Evolutionary conservation across 225 moss, liverwort and hornwort species (phyloP), one percentile per base, ranked within the genome.

Genomic region (Takakia lepidozioides): DNA sequence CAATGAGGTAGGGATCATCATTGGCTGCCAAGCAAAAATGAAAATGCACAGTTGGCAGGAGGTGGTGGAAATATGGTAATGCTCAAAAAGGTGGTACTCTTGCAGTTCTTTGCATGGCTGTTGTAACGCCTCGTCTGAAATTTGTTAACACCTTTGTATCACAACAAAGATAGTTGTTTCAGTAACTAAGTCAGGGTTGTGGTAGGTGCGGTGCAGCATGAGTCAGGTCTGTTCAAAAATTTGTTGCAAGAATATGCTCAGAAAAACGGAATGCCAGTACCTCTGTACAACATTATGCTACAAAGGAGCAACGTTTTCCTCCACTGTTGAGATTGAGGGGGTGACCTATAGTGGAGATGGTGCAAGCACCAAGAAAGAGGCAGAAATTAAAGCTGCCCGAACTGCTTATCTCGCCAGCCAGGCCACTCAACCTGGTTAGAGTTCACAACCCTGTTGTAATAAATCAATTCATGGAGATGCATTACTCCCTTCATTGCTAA

Each of bases 191-290:
- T n/a, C n/a, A n/a, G n/a, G n/a, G n/a, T n/a, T n/a, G n/a, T n/a
- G n/a, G n/a, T n/a, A n/a, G n/a, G n/a, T n/a, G n/a, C n/a, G 63
- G 59, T 74, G 66, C 73, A 79, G 78, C 95, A 98, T 60, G 87
- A 98, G 73, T 98, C 95, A 64, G 95, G 95, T 67, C 71, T 98
- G 27, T 98, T 90, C 69, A 98, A 98, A 61, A 98, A 98, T 55
- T 65, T 98, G 15, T 55, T 98, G 29, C 90, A 98, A 68, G 90
- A 98, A 50, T 98, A 73, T 49, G 90, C 95, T 18, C 95, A 98
- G 59, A 98, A 98, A 56, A 75, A 87, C 43, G 77, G 82, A 49
- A 64, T 82, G 55, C 73, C 87, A 28, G 67, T 90, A 25, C 95
- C 95, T 38, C 82, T 87, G 13, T 98, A 98, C 59, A 84, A 73